These are phyloP conservation scores for Lentinula aciculospora DNA, from an alignment of 768 basidiomycete genomes.

Conservation along the genomic window DNA sequence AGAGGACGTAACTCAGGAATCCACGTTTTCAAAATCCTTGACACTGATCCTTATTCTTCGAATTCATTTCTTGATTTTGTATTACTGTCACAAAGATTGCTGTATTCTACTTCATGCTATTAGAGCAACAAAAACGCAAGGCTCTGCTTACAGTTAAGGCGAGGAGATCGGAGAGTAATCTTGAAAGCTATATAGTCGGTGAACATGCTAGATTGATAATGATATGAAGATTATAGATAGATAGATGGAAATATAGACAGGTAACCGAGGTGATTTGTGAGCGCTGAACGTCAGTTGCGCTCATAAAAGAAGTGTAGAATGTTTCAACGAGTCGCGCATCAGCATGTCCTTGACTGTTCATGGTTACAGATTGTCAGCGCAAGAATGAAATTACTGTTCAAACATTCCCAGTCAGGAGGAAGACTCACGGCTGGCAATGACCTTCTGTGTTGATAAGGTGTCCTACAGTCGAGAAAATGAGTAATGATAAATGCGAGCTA, in stretches of 20 bases:
- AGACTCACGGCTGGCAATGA: slow-evolving; percentile 41
- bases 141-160: no score
- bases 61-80: no score
- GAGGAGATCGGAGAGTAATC: no score
- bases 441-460: slow-evolving; percentile 47
- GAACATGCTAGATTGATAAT: no score
- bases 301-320: slow-evolving; percentile 25
- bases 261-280: neutral
- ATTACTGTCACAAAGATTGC: no score
- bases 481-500: neutral
- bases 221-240: neutral
- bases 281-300: neutral
- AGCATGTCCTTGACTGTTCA: slow-evolving; percentile 38
- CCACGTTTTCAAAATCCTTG: no score
- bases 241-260: neutral
- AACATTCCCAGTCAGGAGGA: neutral
- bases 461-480: slow-evolving; percentile 32
- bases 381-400: no score
- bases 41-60: no score
- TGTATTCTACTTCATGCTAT: neutral
- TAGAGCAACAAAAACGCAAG: neutral
- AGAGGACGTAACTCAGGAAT: no score
- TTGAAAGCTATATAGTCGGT: no score
- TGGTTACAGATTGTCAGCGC: neutral
- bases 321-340: slow-evolving; percentile 36